A percentile compares a stretch with the other conserved stretches of the same genome.
phyloP scores from a whole-genome alignment of 192 early-diverging fungal genomes.

The Podochytrium sp. region DNA sequence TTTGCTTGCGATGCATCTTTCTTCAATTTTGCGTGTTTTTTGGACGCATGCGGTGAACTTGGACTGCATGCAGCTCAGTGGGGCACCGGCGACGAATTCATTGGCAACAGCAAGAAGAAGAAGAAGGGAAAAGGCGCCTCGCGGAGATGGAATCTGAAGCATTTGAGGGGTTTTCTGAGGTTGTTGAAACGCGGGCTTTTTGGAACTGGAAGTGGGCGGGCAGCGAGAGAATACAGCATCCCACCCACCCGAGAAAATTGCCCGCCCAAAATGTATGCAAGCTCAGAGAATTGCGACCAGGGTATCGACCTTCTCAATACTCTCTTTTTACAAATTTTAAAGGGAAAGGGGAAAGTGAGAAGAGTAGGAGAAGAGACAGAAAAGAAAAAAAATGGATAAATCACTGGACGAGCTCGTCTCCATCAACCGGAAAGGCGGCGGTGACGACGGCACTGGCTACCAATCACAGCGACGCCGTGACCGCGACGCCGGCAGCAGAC shows the following conservation, averaged over 20 bases:
- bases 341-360: too few relatives aligned
- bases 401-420: slow-evolving; percentile 22
- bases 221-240: too few relatives aligned
- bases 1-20: background rate
- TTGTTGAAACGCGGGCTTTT: too few relatives aligned
- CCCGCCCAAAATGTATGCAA: background rate
- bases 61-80: background rate
- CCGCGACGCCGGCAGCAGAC: background rate
- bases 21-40: background rate
- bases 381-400: slow-evolving; percentile 21
- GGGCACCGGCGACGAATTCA: background rate
- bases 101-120: background rate
- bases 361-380: too few relatives aligned
- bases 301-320: background rate
- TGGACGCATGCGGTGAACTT: background rate
- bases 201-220: too few relatives aligned
- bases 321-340: background rate
- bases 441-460: slow-evolving; percentile 7
- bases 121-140: background rate
- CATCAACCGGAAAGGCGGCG: background rate
- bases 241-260: background rate
- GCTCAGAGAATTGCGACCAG: background rate
- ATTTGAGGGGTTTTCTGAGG: too few relatives aligned
- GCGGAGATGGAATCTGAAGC: too few relatives aligned
- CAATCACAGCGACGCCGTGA: background rate